These are phyloP conservation scores for Boletus insuetus DNA, from an alignment of 768 basidiomycete species.

Conservation along the genomic window DNA sequence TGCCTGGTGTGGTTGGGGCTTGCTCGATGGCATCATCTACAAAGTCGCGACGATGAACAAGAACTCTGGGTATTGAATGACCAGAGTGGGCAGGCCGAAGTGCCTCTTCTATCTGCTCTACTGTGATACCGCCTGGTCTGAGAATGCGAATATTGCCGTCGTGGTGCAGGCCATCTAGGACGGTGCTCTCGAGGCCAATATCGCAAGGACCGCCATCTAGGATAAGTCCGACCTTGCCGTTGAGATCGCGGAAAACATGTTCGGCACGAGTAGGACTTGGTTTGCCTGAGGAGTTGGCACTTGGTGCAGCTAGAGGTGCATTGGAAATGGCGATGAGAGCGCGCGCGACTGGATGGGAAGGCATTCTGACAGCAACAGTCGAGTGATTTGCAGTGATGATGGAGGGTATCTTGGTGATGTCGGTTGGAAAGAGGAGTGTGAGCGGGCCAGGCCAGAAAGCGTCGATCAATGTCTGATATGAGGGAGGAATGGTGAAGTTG, in stretches of 20 bases:
- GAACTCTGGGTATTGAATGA: conserved; percentile 50
- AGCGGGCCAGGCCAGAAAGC: conserved; percentile 95
- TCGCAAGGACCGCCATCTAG: conserved; percentile 90
- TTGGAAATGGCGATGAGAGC: conserved; percentile 77
- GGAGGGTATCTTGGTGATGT: conserved; percentile 57
- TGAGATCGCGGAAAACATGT: conserved; percentile 80
- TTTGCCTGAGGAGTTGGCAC: conserved; percentile 91
- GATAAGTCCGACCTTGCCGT: conserved; percentile 70
- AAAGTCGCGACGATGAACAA: conserved; percentile 82
- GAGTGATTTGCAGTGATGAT: conserved; percentile 77
- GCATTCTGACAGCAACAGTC: conserved; percentile 91
- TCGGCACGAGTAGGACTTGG: conserved; percentile 90
- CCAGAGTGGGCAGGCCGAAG: conserved; percentile 43
- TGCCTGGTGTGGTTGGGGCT: conserved; percentile 92
- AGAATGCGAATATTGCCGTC: conserved; percentile 80
- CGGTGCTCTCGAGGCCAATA: conserved; percentile 94
- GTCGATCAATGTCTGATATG: conserved; percentile 74
- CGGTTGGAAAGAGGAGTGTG: conserved; percentile 84
- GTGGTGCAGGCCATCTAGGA: conserved; percentile 79
- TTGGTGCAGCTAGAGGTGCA: conserved; percentile 87
- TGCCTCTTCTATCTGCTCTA: conserved; percentile 75
- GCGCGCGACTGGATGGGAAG: conserved; percentile 88
- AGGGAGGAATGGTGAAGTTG: conserved; percentile 53
- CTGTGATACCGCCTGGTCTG: conserved; percentile 88
- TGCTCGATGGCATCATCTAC: conserved; percentile 63